Conservation (phyloP, 441 rosid genomes). For the Eutrema salsugineum region DNA sequence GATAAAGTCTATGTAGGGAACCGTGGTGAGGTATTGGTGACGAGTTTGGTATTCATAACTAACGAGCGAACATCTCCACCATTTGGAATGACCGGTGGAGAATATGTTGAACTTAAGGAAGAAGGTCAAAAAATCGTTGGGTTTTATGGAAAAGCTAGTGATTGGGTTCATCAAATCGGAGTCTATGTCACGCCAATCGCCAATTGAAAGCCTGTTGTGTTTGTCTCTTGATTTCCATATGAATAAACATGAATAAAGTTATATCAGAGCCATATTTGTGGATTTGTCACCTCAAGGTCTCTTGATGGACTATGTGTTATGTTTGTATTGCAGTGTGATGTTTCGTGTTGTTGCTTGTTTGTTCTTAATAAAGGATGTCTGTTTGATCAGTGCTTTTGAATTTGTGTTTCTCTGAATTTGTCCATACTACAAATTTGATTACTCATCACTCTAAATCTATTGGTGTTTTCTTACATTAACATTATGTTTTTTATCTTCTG, state of each 20-base stretch:
- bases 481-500: too few relatives aligned
- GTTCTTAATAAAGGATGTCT: neutral
- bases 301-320: neutral
- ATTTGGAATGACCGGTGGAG: neutral
- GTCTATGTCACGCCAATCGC: slow-evolving; percentile 13
- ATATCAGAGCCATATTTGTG: neutral
- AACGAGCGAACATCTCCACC: neutral
- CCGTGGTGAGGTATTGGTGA: neutral
- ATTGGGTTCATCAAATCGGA: slow-evolving; percentile 11
- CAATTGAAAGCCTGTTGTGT: neutral
- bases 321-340: neutral
- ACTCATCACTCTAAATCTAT: too few relatives aligned
- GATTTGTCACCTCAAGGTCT: neutral
- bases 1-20: neutral
- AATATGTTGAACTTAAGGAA: neutral
- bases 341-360: neutral
- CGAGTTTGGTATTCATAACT: neutral
- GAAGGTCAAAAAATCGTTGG: slow-evolving; percentile 4
- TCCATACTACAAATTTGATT: too few relatives aligned
- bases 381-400: neutral
- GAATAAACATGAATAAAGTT: slow-evolving; percentile 3
- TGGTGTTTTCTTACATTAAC: too few relatives aligned
- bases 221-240: neutral
- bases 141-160: slow-evolving; percentile 13
- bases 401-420: neutral